Evolutionary conservation across 306 rosid genomes (phyloP), one percentile per base, ranked within the genome.

Genomic region (Medicago lupulina): DNA sequence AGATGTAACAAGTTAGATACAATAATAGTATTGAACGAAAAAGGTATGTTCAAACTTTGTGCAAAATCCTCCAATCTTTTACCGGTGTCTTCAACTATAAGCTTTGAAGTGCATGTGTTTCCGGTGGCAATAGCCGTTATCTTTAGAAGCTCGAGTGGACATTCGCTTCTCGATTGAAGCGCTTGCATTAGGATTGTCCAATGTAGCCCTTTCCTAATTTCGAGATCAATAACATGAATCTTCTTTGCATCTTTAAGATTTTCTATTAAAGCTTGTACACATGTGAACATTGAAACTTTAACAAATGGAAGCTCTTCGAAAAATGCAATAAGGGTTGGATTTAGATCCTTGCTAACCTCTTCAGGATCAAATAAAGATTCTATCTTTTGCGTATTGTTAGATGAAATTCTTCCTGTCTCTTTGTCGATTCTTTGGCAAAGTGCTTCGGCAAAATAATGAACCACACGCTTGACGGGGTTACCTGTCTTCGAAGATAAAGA

Each of bases 401-500:
- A 5, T 19, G 76, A 64, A 73, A 57, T 17, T 61, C 90, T 76
- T 71, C 93, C 90, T 0, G 90, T 89, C 82, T 86, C 86, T 79
- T 49, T 53, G 62, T 85, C 82, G 62, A 89, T 86, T 78, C 71
- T 92, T 13, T 74, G 90, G 12, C 16, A 63, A 53, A 92, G 88
- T 65, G 91, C 96, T 71, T 85, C 84, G 5, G 85, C 76, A 44
- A 89, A 92, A 17, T 82, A 86, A 75, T 46, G 76, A 71, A 88
- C 87, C 6, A 86, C 51, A 3, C 96, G 82, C 41, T 86, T 82
- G 44, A 86, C 77, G 0, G 97, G 72, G 47, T 74, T 86, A 28
- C 90, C 96, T 0, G 80, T 72, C 36, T 78, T 80, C 41, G 84
- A 85, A 73, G 81, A 78, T 31, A 67, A 38, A 0, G 71, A 58